Evolutionary conservation across 2,329 filamentous ascomycete genomes (phyloP).

Genomic region (Aspergillus felis): DNA sequence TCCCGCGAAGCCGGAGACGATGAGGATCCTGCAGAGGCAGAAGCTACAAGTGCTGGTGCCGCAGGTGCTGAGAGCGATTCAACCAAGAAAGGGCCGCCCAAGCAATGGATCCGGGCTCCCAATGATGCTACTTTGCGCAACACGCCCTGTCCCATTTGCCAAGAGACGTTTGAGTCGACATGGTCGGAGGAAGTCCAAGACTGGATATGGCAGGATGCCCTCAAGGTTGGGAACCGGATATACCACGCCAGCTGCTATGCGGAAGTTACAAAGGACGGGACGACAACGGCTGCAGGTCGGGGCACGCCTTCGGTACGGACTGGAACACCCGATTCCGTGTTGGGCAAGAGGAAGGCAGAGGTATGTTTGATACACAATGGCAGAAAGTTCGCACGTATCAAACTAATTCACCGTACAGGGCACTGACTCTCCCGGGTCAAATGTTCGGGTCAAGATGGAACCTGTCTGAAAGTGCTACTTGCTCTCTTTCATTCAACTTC

Average conservation of each 20-base stretch:
- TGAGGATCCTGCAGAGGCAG: conserved; percentile 41
- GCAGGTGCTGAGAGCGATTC: conserved; percentile 37
- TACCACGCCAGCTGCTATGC: conserved; percentile 88
- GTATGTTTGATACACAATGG: conserved; percentile 30
- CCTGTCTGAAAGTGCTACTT: conserved; percentile 19
- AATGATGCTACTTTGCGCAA: conserved; percentile 71
- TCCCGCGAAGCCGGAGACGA: conserved; percentile 76
- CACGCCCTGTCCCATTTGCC: conserved; percentile 85
- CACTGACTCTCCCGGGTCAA: conserved; percentile 32
- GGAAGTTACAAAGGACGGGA: conserved; percentile 69
- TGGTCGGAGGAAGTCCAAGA: conserved; percentile 93
- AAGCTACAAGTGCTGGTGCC: conserved; percentile 37
- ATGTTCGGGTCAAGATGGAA: conserved; percentile 40
- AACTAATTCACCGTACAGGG: conserved; percentile 21
- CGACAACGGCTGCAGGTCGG: conserved; percentile 23
- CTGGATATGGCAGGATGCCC: conserved; percentile 93
- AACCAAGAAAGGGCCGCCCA: conserved; percentile 55
- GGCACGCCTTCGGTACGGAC: conserved; percentile 39
- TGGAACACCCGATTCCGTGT: conserved; percentile 59
- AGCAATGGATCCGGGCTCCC: conserved; percentile 77
- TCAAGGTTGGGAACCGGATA: conserved; percentile 70
- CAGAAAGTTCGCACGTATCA: not conserved
- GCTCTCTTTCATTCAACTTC: not conserved
- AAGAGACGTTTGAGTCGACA: conserved; percentile 87
- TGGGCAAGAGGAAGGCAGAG: conserved; percentile 74